These are phyloP conservation scores for Laburnicola sp. DNA, from an alignment of 2,329 filamentous ascomycete species.

Conservation along the genomic window DNA sequence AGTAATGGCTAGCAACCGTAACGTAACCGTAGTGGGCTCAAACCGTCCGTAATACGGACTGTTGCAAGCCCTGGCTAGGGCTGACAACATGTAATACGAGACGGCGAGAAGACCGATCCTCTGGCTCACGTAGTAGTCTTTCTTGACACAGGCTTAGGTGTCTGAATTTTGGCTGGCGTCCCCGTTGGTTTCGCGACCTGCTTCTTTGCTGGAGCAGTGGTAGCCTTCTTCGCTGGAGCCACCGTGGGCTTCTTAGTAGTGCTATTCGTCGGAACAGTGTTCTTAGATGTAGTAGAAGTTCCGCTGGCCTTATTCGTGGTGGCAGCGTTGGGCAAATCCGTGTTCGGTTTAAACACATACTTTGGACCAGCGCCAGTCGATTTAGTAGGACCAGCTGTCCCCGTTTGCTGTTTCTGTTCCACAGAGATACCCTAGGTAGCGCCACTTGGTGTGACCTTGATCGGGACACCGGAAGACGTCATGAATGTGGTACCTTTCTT, in stretches of 20 bases:
- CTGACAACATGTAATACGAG: no score
- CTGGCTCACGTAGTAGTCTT: neutral
- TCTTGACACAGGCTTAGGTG: neutral
- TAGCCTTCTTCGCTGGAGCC: conserved; percentile 1
- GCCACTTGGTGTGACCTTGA: conserved; percentile 37
- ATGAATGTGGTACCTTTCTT: conserved; percentile 32
- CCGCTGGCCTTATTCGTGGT: neutral
- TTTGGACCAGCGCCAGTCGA: conserved; percentile 8
- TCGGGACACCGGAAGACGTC: conserved; percentile 37
- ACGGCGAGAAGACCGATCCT: neutral
- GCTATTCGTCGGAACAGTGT: conserved; percentile 2
- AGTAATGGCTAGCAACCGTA: no score
- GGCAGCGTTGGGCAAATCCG: neutral
- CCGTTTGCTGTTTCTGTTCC: conserved; percentile 18
- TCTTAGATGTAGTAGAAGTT: conserved; percentile 10
- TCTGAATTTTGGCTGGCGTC: neutral
- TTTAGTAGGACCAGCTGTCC: conserved; percentile 7
- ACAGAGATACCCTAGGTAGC: conserved; percentile 18
- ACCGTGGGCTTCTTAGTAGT: conserved; percentile 8
- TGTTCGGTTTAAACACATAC: conserved; percentile 12
- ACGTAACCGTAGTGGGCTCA: no score
- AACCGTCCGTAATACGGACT: no score
- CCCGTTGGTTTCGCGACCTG: conserved; percentile 9
- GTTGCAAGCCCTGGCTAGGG: no score
- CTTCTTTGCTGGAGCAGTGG: neutral